These are phyloP conservation scores for Agaricus bisporus DNA, from an alignment of 768 basidiomycete genomes.

Conservation along the genomic window DNA sequence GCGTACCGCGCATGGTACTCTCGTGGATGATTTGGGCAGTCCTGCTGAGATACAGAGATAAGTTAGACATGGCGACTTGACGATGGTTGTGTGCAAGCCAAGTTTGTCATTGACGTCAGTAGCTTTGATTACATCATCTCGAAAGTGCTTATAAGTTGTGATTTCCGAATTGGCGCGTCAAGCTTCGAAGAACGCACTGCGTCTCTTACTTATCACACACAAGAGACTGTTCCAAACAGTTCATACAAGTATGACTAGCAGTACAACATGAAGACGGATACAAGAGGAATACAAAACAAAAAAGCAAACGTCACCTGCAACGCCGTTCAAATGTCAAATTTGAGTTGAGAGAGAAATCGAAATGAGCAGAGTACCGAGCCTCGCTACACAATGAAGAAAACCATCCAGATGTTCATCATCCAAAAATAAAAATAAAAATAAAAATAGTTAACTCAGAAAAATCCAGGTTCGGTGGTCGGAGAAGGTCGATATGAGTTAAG, in stretches of 20 bases:
- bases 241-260: no score
- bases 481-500: background rate
- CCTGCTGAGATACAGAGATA: conserved; percentile 32
- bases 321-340: no score
- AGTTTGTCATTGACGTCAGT: conserved; percentile 13
- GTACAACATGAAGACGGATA: no score
- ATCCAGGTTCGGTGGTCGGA: background rate
- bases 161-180: no score
- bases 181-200: no score
- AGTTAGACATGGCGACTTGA: conserved; percentile 26
- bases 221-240: no score
- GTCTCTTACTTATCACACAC: no score
- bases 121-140: conserved; percentile 7
- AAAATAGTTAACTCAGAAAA: conserved; percentile 1
- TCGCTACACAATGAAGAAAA: background rate
- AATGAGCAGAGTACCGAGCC: background rate
- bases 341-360: no score
- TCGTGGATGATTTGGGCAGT: conserved; percentile 31
- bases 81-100: conserved; percentile 4
- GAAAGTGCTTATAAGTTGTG: no score
- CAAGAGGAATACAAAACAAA: no score
- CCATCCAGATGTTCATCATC: background rate
- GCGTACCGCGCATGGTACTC: conserved; percentile 28
- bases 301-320: no score
- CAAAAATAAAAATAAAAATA: background rate